phyloP scores from a whole-genome alignment of 1,284 basidiomycete genomes.

The Cutaneotrichosporon dermatis region DNA sequence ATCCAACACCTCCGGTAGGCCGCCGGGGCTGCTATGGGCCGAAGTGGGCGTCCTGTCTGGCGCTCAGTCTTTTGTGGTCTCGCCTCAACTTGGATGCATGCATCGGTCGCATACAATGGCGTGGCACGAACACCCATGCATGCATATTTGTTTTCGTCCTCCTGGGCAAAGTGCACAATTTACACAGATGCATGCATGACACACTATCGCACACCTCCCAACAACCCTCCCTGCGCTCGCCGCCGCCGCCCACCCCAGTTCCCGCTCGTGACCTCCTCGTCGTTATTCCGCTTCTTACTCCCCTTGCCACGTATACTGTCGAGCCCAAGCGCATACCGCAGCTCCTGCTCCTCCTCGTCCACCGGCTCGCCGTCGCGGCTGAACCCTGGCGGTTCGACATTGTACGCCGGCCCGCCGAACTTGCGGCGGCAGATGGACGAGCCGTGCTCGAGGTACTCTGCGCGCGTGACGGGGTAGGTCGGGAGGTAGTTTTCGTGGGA shows the following conservation, averaged over 20 bases:
- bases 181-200: too few relatives aligned
- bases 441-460: slow-evolving; percentile 77
- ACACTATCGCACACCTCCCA: too few relatives aligned
- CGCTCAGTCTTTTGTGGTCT: too few relatives aligned
- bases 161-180: too few relatives aligned
- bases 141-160: too few relatives aligned
- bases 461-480: slow-evolving; percentile 61
- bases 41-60: too few relatives aligned
- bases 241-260: slow-evolving; percentile 44
- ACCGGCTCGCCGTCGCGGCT: slow-evolving; percentile 20
- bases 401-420: slow-evolving; percentile 41
- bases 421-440: slow-evolving; percentile 60
- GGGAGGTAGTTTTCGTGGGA: slow-evolving; percentile 55
- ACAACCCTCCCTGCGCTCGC: slow-evolving; percentile 19
- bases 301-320: slow-evolving; percentile 31
- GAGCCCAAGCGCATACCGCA: slow-evolving; percentile 39
- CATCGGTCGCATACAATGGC: too few relatives aligned
- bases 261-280: slow-evolving; percentile 43
- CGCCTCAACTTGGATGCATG: too few relatives aligned
- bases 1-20: too few relatives aligned
- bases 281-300: slow-evolving; percentile 27
- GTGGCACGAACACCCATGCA: too few relatives aligned
- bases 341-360: slow-evolving; percentile 42
- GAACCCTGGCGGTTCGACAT: slow-evolving; percentile 38
- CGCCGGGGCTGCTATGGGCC: too few relatives aligned